These are phyloP conservation scores for Backusella tarrabulga DNA, from an alignment of 192 early-diverging fungal species.

Conservation along the genomic window DNA sequence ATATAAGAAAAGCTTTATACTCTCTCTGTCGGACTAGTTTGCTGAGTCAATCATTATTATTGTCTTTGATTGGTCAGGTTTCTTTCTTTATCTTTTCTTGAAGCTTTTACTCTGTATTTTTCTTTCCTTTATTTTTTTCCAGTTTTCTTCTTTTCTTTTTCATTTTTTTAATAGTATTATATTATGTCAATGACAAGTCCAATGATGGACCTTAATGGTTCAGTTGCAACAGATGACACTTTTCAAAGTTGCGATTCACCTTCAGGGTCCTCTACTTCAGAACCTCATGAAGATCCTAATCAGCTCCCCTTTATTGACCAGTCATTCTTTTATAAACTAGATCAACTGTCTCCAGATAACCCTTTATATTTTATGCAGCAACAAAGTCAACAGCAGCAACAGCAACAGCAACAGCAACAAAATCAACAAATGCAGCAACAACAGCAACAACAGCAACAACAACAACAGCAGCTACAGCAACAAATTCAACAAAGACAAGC, in stretches of 20 bases:
- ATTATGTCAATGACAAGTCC: background rate
- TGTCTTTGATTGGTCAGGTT: background rate
- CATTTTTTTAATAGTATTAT: background rate
- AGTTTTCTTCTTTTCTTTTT: background rate
- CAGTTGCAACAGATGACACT: constrained; percentile 10
- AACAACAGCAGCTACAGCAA: constrained; percentile 1
- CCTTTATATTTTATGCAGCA: constrained; percentile 21
- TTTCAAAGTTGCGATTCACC: constrained; percentile 28
- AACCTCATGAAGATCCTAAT: constrained; percentile 27
- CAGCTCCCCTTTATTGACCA: constrained; percentile 17
- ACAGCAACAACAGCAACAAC: background rate
- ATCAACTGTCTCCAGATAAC: constrained; percentile 22
- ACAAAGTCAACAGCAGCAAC: background rate
- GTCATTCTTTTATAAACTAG: constrained; percentile 19
- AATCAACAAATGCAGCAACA: background rate
- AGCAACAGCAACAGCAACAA: background rate
- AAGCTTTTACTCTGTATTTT: background rate
- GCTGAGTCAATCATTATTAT: background rate
- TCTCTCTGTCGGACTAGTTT: background rate
- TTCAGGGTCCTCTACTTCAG: constrained; percentile 29
- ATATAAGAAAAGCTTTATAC: background rate
- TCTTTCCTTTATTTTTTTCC: background rate
- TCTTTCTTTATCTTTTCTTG: background rate
- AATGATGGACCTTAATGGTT: constrained; percentile 6
- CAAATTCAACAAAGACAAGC: background rate